Conservation (phyloP, 257 asterid species). For the Gynochthodes officinalis region DNA sequence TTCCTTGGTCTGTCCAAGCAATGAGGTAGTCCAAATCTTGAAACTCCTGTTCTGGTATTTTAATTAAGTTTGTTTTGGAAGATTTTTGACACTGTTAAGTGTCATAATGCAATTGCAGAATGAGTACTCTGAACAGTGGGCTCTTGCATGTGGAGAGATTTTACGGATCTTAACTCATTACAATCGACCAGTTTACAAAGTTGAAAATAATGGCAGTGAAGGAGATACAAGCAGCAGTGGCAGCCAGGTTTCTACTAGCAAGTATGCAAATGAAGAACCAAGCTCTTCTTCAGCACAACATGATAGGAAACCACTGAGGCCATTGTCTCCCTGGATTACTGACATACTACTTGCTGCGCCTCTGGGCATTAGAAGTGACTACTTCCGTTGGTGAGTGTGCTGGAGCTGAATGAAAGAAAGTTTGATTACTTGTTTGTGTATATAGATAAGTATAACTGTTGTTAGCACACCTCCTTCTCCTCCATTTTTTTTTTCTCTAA, state of each 20-base stretch:
- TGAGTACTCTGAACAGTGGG: slow-evolving; percentile 98
- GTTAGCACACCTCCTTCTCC: not conserved
- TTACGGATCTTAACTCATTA: slow-evolving; percentile 88
- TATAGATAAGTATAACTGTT: too few species aligned
- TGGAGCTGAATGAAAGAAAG: slow-evolving; percentile 2
- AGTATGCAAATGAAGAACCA: slow-evolving; percentile 41
- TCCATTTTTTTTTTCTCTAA: slow-evolving; percentile 16
- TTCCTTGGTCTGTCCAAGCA: slow-evolving; percentile 76
- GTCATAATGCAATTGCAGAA: slow-evolving; percentile 46
- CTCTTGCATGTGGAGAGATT: slow-evolving; percentile 98
- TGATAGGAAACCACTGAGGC: slow-evolving; percentile 87
- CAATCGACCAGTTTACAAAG: slow-evolving; percentile 87
- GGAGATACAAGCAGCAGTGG: slow-evolving; percentile 71
- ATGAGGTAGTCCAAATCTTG: slow-evolving; percentile 55
- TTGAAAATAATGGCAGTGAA: slow-evolving; percentile 56
- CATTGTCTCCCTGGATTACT: slow-evolving; percentile 92
- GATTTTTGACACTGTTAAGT: slow-evolving; percentile 23
- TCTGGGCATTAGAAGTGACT: slow-evolving; percentile 93
- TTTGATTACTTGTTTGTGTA: not conserved
- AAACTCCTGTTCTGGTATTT: not conserved
- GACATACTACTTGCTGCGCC: slow-evolving; percentile 97
- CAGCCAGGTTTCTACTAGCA: slow-evolving; percentile 71
- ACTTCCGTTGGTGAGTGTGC: slow-evolving; percentile 88
- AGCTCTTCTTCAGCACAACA: slow-evolving; percentile 43
- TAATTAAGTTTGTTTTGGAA: slow-evolving; percentile 5